Percentiles rank a stretch among this genome's conserved stretches.
Evolutionary conservation across 257 asterid genomes (phyloP).

Genomic region (Oldenlandia corymbosa): DNA sequence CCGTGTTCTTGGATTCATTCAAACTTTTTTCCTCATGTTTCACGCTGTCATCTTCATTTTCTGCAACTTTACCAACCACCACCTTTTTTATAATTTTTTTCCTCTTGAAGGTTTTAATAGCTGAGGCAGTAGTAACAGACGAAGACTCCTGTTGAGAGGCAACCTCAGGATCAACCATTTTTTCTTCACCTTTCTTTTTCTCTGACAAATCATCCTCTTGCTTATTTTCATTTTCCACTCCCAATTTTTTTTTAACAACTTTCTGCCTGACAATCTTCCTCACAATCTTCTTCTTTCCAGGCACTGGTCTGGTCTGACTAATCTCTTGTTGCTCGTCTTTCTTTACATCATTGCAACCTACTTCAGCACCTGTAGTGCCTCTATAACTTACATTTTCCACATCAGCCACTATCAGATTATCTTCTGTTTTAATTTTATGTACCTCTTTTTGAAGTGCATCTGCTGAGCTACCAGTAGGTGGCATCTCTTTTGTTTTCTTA

Average conservation of each 20-base stretch:
- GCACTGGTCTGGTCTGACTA: constrained; percentile 38
- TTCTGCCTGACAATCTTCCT: constrained; percentile 43
- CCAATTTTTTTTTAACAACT: constrained; percentile 23
- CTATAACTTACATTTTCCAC: constrained; percentile 33
- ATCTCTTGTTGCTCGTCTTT: constrained; percentile 34
- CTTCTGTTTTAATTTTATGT: constrained; percentile 30
- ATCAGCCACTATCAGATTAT: constrained; percentile 24
- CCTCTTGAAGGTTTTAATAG: constrained; percentile 54
- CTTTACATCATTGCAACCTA: constrained; percentile 24
- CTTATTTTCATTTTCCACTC: constrained; percentile 25
- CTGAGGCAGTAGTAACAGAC: constrained; percentile 37
- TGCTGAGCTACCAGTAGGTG: constrained; percentile 35
- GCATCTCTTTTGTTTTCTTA: constrained; percentile 40
- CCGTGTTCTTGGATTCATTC: constrained; percentile 32
- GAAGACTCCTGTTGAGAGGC: constrained; percentile 42
- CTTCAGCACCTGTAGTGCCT: constrained; percentile 34
- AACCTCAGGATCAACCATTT: constrained; percentile 33
- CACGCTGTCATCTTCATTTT: constrained; percentile 30
- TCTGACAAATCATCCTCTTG: constrained; percentile 27
- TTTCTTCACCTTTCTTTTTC: constrained; percentile 37
- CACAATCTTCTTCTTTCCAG: constrained; percentile 73
- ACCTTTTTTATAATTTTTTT: constrained; percentile 51
- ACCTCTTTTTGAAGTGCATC: constrained; percentile 37
- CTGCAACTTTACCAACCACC: constrained; percentile 28
- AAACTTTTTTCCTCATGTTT: constrained; percentile 30